phyloP scores from a whole-genome alignment of 331 rosid species.

The Stylosanthes scabra region DNA sequence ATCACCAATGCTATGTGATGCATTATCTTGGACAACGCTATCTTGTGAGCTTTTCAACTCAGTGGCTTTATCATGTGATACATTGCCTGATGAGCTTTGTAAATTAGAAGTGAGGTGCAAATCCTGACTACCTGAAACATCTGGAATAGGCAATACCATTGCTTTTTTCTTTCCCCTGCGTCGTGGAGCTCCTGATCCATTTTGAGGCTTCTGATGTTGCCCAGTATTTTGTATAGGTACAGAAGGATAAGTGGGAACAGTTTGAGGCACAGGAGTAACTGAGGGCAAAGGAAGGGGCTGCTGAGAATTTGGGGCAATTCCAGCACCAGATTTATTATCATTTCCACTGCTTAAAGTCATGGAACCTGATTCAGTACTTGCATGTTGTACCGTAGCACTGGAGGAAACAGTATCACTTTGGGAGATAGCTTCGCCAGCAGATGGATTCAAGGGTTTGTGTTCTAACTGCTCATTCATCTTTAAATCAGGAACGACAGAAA shows the following conservation, averaged over 20 bases:
- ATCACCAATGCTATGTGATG: slow-evolving; percentile 46
- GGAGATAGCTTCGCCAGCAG: slow-evolving; percentile 51
- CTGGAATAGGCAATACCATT: slow-evolving; percentile 44
- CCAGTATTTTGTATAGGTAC: slow-evolving; percentile 58
- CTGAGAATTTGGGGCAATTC: slow-evolving; percentile 54
- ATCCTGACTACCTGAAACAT: slow-evolving; percentile 51
- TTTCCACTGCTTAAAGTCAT: slow-evolving; percentile 49
- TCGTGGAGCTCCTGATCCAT: slow-evolving; percentile 65
- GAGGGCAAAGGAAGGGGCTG: slow-evolving; percentile 51
- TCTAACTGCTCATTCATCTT: slow-evolving; percentile 58
- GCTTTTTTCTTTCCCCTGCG: slow-evolving; percentile 89
- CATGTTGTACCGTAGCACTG: slow-evolving; percentile 33
- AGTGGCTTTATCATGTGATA: slow-evolving; percentile 42
- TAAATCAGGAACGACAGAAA: slow-evolving; percentile 54
- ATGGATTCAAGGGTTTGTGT: slow-evolving; percentile 46
- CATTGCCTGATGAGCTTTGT: slow-evolving; percentile 49
- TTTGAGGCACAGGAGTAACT: slow-evolving; percentile 52
- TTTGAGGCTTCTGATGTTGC: slow-evolving; percentile 63
- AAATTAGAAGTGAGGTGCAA: slow-evolving; percentile 47
- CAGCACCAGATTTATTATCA: slow-evolving; percentile 44
- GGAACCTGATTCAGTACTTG: slow-evolving; percentile 48
- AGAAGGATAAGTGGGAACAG: slow-evolving; percentile 52
- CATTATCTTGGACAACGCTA: slow-evolving; percentile 49
- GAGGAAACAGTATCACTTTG: slow-evolving; percentile 41
- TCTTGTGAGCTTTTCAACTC: slow-evolving; percentile 44